Percentiles rank a stretch among this genome's conserved stretches.
phyloP scores from a whole-genome alignment of 2,329 filamentous ascomycete genomes.

The Mariannaea sp. region DNA sequence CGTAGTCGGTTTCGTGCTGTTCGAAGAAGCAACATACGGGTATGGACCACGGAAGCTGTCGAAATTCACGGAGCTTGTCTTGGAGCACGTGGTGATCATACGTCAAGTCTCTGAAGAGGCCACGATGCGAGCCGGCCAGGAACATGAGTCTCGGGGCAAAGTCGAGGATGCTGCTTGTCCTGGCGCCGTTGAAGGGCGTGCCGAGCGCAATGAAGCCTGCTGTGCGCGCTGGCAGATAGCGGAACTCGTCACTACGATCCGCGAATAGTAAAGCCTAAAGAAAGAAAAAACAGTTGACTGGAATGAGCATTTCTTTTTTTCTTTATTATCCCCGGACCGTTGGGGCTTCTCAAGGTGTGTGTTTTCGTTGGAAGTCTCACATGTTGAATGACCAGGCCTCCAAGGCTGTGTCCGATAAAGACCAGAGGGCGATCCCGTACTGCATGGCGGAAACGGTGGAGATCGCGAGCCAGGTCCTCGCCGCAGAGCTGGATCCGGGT shows the following conservation, averaged over 20 bases:
- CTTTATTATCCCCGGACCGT: too few relatives aligned
- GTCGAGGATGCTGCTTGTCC: constrained; percentile 11
- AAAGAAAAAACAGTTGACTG: too few relatives aligned
- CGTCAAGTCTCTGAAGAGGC: constrained; percentile 19
- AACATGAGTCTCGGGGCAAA: constrained; percentile 11
- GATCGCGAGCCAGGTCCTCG: constrained; percentile 23
- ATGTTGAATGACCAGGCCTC: constrained; percentile 27
- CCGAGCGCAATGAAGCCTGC: constrained; percentile 25
- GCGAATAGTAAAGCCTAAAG: constrained; percentile 23
- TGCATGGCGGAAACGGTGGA: constrained; percentile 15
- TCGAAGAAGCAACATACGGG: constrained; percentile 25
- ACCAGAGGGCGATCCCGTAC: constrained; percentile 20
- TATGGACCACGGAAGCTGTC: constrained; percentile 16
- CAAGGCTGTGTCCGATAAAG: constrained; percentile 31
- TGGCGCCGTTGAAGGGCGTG: constrained; percentile 24
- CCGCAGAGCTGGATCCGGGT: constrained; percentile 27
- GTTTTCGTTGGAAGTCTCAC: constrained; percentile 17
- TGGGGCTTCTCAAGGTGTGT: background rate
- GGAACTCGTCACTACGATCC: constrained; percentile 13
- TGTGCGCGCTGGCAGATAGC: constrained; percentile 4
- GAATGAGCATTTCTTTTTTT: background rate
- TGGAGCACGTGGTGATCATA: constrained; percentile 19
- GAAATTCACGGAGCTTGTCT: constrained; percentile 28
- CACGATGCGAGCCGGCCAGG: constrained; percentile 22
- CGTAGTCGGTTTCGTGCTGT: constrained; percentile 25